Conservation (phyloP, 768 basidiomycete species). For the Pilatotrama ljubarskyi region DNA sequence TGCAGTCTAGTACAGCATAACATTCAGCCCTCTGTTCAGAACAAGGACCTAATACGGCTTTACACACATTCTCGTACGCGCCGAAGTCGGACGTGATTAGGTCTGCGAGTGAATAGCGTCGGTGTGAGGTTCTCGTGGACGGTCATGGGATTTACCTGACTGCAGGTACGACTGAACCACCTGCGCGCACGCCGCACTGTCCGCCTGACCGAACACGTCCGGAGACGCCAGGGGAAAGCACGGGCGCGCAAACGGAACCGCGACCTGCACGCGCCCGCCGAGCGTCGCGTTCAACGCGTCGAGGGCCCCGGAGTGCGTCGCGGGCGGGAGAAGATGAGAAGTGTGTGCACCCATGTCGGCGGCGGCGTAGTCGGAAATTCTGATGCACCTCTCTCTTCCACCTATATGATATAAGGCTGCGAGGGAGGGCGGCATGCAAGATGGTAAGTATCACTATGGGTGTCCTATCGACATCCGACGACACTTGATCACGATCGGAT, state of each 20-base stretch:
- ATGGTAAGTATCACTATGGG: too few relatives aligned
- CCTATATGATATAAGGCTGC: too few relatives aligned
- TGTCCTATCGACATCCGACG: too few relatives aligned
- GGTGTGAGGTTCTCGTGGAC: background rate
- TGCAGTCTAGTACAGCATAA: background rate
- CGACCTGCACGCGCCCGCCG: background rate
- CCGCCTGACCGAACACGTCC: background rate
- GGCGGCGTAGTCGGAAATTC: too few relatives aligned
- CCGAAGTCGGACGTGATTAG: background rate
- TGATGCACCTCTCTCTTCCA: too few relatives aligned
- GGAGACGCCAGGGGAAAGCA: background rate
- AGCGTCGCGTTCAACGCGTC: background rate
- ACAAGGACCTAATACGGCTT: background rate
- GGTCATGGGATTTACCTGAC: background rate
- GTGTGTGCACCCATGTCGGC: slow-evolving; percentile 30
- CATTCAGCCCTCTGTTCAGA: background rate
- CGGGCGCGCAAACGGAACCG: background rate
- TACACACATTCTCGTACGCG: slow-evolving; percentile 2
- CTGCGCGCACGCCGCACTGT: background rate
- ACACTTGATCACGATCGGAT: too few relatives aligned
- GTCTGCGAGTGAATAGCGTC: background rate
- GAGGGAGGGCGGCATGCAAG: too few relatives aligned
- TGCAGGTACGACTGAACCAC: background rate
- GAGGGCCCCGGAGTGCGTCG: background rate
- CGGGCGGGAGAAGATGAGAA: background rate